Percentiles rank a stretch among this genome's conserved stretches.
Evolutionary conservation across 805 yeast genomes (phyloP).

Genomic region (Metschnikowia cubensis): DNA sequence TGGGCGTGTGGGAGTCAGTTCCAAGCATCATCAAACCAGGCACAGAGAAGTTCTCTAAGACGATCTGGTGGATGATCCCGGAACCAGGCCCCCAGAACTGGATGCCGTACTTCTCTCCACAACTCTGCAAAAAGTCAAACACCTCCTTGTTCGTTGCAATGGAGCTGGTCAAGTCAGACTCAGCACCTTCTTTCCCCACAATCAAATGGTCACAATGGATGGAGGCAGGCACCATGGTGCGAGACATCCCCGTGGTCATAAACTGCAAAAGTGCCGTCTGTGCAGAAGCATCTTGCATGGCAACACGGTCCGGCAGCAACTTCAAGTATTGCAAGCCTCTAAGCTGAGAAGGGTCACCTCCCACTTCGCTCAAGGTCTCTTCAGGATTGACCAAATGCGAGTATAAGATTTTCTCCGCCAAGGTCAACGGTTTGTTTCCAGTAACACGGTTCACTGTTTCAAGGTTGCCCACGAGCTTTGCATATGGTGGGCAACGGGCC

Average conservation of each 20-base stretch:
- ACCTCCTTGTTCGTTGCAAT: conserved; percentile 89
- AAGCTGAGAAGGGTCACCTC: conserved; percentile 47
- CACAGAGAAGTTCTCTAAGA: conserved; percentile 91
- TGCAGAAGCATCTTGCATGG: conserved; percentile 99
- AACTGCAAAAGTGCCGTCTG: conserved; percentile 98
- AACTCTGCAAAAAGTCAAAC: conserved; percentile 86
- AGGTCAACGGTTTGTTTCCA: conserved; percentile 71
- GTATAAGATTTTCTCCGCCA: conserved; percentile 91
- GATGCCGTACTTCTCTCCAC: conserved; percentile 92
- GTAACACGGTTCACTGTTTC: conserved; percentile 60
- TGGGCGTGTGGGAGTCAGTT: conserved; percentile 98
- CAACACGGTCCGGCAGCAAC: conserved; percentile 94
- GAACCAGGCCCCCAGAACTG: conserved; percentile 99
- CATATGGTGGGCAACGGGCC: conserved; percentile 85
- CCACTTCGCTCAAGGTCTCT: conserved; percentile 56
- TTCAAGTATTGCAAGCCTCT: conserved; percentile 91
- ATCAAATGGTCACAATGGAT: conserved; percentile 98
- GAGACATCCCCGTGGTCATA: conserved; percentile 91
- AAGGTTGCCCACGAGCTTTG: conserved; percentile 64
- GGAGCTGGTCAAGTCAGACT: conserved; percentile 74
- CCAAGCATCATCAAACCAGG: conserved; percentile 98
- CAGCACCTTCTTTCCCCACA: conserved; percentile 94
- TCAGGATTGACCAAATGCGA: conserved; percentile 90
- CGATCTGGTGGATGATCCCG: conserved; percentile 97
- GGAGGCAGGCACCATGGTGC: conserved; percentile 89